Evolutionary conservation across 495 filamentous ascomycete genomes (phyloP).

Genomic region (Chaetomium tenue): DNA sequence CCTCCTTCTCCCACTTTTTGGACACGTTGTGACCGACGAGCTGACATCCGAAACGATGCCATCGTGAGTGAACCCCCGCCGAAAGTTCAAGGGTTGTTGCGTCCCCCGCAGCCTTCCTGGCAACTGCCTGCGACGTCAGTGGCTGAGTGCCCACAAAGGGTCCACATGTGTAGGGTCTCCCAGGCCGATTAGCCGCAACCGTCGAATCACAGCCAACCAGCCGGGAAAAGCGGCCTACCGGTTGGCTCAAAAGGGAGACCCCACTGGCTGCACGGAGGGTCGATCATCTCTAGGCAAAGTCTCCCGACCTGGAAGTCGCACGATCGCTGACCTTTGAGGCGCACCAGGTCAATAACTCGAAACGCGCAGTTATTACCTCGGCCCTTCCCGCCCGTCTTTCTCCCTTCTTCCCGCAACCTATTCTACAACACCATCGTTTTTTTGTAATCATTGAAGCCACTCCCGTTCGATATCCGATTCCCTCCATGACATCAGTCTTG

Average conservation of each 20-base stretch:
- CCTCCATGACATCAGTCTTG: constrained; percentile 20
- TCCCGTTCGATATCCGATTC: background rate
- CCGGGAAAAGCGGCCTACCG: background rate
- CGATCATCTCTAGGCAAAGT: constrained; percentile 16
- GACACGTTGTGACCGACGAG: background rate
- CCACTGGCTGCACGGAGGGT: constrained; percentile 8
- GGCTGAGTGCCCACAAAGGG: constrained; percentile 16
- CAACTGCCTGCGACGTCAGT: constrained; percentile 19
- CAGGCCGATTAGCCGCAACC: constrained; percentile 14
- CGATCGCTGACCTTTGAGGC: constrained; percentile 8
- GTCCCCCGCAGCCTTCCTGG: constrained; percentile 20
- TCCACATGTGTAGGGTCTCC: constrained; percentile 18
- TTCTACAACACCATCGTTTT: background rate
- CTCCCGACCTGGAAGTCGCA: background rate
- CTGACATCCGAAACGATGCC: background rate
- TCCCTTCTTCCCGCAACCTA: background rate
- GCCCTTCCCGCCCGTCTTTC: background rate
- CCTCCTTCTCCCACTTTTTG: background rate
- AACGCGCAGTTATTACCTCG: background rate
- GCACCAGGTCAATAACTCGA: background rate
- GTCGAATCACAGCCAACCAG: constrained; percentile 5
- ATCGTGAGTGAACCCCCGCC: background rate
- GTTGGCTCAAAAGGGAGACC: constrained; percentile 1
- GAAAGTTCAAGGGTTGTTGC: constrained; percentile 22
- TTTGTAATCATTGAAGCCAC: background rate